Conservation (phyloP, 495 filamentous ascomycete genomes). For the Lasiosphaeris hirsuta region DNA sequence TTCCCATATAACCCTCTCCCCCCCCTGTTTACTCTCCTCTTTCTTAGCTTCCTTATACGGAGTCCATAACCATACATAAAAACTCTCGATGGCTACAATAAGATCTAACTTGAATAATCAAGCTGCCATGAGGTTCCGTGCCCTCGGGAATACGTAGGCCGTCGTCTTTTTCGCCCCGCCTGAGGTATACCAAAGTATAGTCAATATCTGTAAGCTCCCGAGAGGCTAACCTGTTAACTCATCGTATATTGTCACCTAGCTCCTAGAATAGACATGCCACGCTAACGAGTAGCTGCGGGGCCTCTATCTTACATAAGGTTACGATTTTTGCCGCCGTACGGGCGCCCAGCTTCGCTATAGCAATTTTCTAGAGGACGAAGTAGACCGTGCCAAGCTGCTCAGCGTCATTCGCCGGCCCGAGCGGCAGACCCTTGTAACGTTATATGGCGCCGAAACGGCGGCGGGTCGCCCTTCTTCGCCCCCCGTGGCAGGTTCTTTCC, state of each 20-base stretch:
- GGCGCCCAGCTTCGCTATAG: constrained; percentile 4
- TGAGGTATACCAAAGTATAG: constrained; percentile 45
- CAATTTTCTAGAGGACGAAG: constrained; percentile 5
- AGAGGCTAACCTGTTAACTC: constrained; percentile 31
- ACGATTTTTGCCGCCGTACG: constrained; percentile 47
- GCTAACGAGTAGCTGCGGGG: constrained; percentile 49
- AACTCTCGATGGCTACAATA: too few species aligned
- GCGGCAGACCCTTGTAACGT: constrained; percentile 24
- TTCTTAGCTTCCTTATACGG: too few species aligned
- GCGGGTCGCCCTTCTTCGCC: background rate
- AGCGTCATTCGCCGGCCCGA: constrained; percentile 23
- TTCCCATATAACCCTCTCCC: too few species aligned
- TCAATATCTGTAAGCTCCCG: constrained; percentile 26
- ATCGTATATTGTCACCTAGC: constrained; percentile 52
- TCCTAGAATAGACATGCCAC: constrained; percentile 56
- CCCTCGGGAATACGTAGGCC: constrained; percentile 28
- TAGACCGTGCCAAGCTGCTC: constrained; percentile 14
- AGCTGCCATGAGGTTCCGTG: constrained; percentile 16
- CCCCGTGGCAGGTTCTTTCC: background rate
- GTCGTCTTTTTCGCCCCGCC: constrained; percentile 35
- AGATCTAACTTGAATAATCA: too few species aligned
- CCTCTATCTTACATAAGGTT: constrained; percentile 53
- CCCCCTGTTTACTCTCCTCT: too few species aligned
- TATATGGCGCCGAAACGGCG: constrained; percentile 22
- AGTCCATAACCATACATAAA: too few species aligned